phyloP scores from a whole-genome alignment of 2,329 filamentous ascomycete genomes.

The Pseudodiploospora longispora region DNA sequence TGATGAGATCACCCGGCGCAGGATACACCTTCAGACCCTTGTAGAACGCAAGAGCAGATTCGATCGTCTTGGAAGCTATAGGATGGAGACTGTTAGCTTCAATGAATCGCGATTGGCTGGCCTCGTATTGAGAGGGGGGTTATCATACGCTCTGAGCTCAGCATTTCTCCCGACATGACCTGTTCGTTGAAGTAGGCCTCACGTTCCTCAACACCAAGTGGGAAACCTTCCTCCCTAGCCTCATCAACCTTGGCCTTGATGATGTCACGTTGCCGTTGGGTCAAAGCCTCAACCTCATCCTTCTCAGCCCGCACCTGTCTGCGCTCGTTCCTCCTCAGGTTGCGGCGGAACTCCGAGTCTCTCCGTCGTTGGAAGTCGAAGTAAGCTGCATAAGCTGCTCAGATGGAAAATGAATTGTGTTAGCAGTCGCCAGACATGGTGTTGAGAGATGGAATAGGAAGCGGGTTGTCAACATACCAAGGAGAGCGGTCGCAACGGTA shows the following conservation, averaged over 20 bases:
- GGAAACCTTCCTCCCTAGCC: slow-evolving; percentile 88
- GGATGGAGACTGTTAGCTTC: background rate
- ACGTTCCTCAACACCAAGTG: slow-evolving; percentile 80
- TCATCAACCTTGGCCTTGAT: slow-evolving; percentile 71
- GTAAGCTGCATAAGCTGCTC: slow-evolving; percentile 55
- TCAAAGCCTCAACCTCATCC: slow-evolving; percentile 59
- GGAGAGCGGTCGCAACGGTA: slow-evolving; percentile 49
- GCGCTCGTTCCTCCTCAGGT: slow-evolving; percentile 68
- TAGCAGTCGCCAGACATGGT: background rate
- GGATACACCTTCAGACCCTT: slow-evolving; percentile 98
- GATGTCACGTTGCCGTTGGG: slow-evolving; percentile 58
- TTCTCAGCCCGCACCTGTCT: slow-evolving; percentile 63
- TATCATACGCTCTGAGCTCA: slow-evolving; percentile 70
- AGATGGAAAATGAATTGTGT: background rate
- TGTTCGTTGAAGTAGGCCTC: slow-evolving; percentile 96
- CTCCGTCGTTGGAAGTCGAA: slow-evolving; percentile 61
- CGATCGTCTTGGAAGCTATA: slow-evolving; percentile 59
- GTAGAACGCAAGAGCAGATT: slow-evolving; percentile 93
- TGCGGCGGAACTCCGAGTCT: slow-evolving; percentile 57
- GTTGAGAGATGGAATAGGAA: background rate
- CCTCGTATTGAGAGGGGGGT: background rate
- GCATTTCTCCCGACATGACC: slow-evolving; percentile 77
- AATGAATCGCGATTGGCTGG: background rate
- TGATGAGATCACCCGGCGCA: slow-evolving; percentile 82
- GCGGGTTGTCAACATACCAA: slow-evolving; percentile 37